Conservation (phyloP, 2,329 filamentous ascomycete species). For the Paraphaeosphaeria sporulosa region DNA sequence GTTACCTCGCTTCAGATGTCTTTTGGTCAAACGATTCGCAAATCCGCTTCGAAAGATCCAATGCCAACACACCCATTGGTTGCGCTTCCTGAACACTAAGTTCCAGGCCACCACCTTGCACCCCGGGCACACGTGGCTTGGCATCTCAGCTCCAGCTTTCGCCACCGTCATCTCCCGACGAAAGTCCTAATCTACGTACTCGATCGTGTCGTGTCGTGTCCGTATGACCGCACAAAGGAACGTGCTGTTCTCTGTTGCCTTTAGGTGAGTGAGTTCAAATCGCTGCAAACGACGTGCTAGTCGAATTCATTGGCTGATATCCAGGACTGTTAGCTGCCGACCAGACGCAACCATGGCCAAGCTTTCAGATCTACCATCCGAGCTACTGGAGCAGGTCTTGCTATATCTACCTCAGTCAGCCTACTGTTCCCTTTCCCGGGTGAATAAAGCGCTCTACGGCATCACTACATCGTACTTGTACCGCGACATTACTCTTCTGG, state of each 20-base stretch:
- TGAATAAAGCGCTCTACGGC: conserved; percentile 23
- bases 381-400: conserved; percentile 35
- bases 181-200: not conserved
- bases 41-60: not conserved
- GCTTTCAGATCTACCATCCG: conserved; percentile 29
- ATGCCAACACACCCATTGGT: not conserved
- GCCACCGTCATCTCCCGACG: not conserved
- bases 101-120: not conserved
- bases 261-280: not conserved
- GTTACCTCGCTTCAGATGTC: not conserved
- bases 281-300: not conserved
- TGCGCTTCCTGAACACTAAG: not conserved
- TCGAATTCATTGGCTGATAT: not conserved
- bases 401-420: conserved; percentile 29
- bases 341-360: conserved; percentile 25
- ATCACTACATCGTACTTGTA: conserved; percentile 31
- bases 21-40: not conserved
- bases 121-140: not conserved
- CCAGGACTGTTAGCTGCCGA: not conserved
- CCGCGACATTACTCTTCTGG: conserved; percentile 32
- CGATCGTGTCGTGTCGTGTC: not conserved
- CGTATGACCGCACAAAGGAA: not conserved
- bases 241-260: not conserved
- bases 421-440: conserved; percentile 22
- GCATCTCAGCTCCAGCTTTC: not conserved